phyloP scores from a whole-genome alignment of 2,329 filamentous ascomycete genomes.

The Fusarium sp. region DNA sequence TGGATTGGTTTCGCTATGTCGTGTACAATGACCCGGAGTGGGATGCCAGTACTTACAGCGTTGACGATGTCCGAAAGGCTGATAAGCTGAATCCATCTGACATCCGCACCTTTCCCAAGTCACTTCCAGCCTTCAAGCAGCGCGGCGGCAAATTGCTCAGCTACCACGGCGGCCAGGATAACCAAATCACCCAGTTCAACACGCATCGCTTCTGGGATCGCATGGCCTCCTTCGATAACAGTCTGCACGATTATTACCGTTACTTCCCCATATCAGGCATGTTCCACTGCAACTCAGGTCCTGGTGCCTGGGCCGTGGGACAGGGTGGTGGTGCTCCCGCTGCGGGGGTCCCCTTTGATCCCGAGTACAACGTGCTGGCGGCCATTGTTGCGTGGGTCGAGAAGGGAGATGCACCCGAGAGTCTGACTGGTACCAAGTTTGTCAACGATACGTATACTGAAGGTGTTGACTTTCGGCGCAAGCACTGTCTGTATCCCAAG shows the following conservation, averaged over 20 bases:
- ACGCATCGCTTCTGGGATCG: slow-evolving; percentile 43
- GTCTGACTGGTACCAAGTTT: slow-evolving; percentile 53
- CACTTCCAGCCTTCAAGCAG: slow-evolving; percentile 18
- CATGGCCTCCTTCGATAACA: slow-evolving; percentile 41
- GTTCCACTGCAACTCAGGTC: slow-evolving; percentile 62
- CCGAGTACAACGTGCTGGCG: slow-evolving; percentile 59
- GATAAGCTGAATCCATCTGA: slow-evolving; percentile 23
- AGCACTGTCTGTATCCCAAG: slow-evolving; percentile 26
- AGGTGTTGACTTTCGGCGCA: slow-evolving; percentile 22
- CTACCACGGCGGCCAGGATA: slow-evolving; percentile 31
- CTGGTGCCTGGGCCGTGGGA: slow-evolving; percentile 57
- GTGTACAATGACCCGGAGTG: slow-evolving; percentile 15
- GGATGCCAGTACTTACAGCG: slow-evolving; percentile 21
- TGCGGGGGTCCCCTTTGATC: slow-evolving; percentile 44
- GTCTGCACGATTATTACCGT: slow-evolving; percentile 62
- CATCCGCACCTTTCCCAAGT: slow-evolving; percentile 15
- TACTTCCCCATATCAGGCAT: slow-evolving; percentile 67
- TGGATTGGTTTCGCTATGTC: slow-evolving; percentile 31
- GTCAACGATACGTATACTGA: not conserved
- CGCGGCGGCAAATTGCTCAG: slow-evolving; percentile 26
- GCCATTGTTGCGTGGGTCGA: slow-evolving; percentile 65
- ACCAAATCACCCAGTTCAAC: slow-evolving; percentile 38
- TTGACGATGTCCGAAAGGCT: not conserved
- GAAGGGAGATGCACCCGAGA: slow-evolving; percentile 56
- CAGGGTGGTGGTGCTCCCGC: slow-evolving; percentile 36